Evolutionary conservation across 2,329 filamentous ascomycete genomes (phyloP).

Genomic region (Penicillium sp.): DNA sequence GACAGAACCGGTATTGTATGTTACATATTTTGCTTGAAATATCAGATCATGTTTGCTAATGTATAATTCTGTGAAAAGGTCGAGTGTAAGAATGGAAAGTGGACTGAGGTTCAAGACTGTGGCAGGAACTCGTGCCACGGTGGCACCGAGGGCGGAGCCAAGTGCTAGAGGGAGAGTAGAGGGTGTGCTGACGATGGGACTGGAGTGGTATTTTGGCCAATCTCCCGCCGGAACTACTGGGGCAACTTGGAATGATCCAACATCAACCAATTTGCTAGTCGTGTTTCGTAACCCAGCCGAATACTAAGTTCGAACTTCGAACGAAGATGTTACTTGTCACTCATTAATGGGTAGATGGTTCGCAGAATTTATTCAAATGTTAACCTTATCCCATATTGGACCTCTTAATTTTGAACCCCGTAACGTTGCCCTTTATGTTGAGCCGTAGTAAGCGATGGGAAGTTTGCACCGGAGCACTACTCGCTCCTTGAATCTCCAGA

Average conservation of each 20-base stretch:
- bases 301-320: neutral
- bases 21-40: neutral
- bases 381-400: neutral
- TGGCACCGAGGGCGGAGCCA: conserved; percentile 8
- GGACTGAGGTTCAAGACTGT: conserved; percentile 15
- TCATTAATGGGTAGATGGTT: neutral
- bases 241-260: conserved; percentile 3
- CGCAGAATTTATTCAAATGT: neutral
- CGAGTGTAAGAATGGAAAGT: conserved; percentile 10
- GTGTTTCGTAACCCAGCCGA: neutral
- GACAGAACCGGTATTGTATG: conserved; percentile 17
- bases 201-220: neutral
- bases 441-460: no score
- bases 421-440: no score
- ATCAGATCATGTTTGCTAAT: conserved; percentile 1
- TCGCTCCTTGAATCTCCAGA: no score
- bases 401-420: neutral
- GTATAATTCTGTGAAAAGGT: conserved; percentile 5
- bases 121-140: conserved; percentile 5
- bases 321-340: conserved; percentile 3
- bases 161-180: conserved; percentile 2
- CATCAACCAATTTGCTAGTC: conserved; percentile 4
- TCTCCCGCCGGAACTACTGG: neutral
- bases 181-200: neutral
- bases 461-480: no score